phyloP scores from a whole-genome alignment of 1,284 basidiomycete genomes.

The Neonothopanus nambi region DNA sequence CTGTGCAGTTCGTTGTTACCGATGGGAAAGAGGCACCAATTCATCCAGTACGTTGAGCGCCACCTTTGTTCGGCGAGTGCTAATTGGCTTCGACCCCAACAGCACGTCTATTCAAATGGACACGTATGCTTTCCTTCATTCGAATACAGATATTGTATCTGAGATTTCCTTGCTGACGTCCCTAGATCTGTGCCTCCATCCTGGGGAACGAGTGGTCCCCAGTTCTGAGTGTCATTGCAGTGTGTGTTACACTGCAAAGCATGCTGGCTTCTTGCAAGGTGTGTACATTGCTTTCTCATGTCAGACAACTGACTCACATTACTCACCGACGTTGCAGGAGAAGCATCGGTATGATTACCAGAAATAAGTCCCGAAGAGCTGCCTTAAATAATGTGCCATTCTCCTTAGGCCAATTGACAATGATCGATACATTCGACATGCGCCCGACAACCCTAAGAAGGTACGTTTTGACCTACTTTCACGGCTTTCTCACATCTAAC shows the following conservation, averaged over 20 bases:
- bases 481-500: conserved; percentile 1
- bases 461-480: conserved; percentile 37
- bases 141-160: conserved; percentile 4
- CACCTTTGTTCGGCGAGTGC: conserved; percentile 1
- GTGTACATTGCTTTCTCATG: conserved; percentile 15
- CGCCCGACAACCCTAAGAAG: conserved; percentile 89
- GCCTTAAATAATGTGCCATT: conserved; percentile 1
- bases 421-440: conserved; percentile 73
- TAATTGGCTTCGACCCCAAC: conserved; percentile 17
- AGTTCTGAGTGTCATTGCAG: conserved; percentile 73
- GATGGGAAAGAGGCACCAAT: conserved; percentile 62
- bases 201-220: conserved; percentile 86
- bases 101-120: conserved; percentile 86
- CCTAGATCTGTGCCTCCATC: conserved; percentile 81
- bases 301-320: too few relatives aligned
- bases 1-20: conserved; percentile 76
- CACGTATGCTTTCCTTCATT: conserved; percentile 51
- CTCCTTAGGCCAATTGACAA: conserved; percentile 72
- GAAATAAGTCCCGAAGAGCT: neutral
- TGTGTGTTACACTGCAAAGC: conserved; percentile 82
- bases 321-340: too few relatives aligned
- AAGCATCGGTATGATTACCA: conserved; percentile 63
- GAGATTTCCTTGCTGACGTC: neutral
- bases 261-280: conserved; percentile 89
- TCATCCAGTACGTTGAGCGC: conserved; percentile 65